Evolutionary conservation across 83 land plant genomes (phyloP).

Genomic region (Diphasiastrum complanatum): DNA sequence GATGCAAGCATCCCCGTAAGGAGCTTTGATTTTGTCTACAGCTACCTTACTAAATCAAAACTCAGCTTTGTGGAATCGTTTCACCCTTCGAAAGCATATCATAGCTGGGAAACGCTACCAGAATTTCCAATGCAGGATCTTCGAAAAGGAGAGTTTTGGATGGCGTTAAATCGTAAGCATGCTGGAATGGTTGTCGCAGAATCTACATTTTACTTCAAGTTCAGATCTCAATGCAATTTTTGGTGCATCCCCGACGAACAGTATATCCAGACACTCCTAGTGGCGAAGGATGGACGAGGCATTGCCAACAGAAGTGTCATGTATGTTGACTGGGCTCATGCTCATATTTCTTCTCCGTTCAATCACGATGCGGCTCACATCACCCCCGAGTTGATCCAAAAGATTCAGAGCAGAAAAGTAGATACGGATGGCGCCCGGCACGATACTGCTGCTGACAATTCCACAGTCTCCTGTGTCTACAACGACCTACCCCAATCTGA

Average conservation of each 20-base stretch:
- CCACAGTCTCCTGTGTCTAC: constrained; percentile 2
- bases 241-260: too few relatives aligned
- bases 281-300: too few relatives aligned
- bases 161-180: too few relatives aligned
- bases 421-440: constrained; percentile 18
- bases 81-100: constrained; percentile 2
- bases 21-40: not conserved
- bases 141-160: constrained; percentile 22
- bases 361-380: not conserved
- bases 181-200: too few relatives aligned
- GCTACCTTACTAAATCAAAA: not conserved
- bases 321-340: too few relatives aligned
- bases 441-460: constrained; percentile 14
- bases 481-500: constrained; percentile 4
- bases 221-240: too few relatives aligned
- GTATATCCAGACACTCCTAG: too few relatives aligned
- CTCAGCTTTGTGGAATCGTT: constrained; percentile 17
- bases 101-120: not conserved
- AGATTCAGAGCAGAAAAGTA: not conserved
- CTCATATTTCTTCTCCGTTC: constrained; percentile 4
- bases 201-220: too few relatives aligned
- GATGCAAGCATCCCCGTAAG: not conserved
- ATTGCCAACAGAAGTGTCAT: too few relatives aligned
- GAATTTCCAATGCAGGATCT: constrained; percentile 1
- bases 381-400: not conserved